These are phyloP conservation scores for Diplosphaera chodatii DNA, from an alignment of 139 green algal species.

Conservation along the genomic window DNA sequence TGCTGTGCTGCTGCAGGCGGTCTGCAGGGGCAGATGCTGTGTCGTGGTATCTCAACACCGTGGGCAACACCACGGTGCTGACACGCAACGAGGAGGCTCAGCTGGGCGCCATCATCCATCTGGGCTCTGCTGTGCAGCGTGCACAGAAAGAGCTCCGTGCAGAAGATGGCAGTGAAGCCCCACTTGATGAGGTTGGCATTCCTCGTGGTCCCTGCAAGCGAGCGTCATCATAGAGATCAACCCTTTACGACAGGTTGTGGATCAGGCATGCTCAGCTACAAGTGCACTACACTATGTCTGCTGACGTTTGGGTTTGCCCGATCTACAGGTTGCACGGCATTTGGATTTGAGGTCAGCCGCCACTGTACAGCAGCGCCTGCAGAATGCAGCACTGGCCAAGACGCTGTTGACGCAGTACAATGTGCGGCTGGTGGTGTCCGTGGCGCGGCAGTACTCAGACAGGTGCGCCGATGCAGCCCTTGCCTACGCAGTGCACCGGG, in stretches of 20 bases:
- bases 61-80: slow-evolving; percentile 13
- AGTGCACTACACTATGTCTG: background rate
- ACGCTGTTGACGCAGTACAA: slow-evolving; percentile 41
- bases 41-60: background rate
- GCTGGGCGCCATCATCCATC: slow-evolving; percentile 14
- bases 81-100: background rate
- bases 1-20: background rate
- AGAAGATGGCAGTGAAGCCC: slow-evolving; percentile 24
- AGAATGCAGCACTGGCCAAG: slow-evolving; percentile 36
- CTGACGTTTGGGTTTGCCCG: no score
- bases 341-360: slow-evolving; percentile 15
- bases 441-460: slow-evolving; percentile 22
- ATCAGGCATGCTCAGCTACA: no score
- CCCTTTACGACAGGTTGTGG: no score
- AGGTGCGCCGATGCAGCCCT: no score
- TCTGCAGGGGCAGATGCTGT: background rate
- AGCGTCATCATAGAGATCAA: no score
- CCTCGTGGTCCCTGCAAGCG: no score
- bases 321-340: slow-evolving; percentile 22
- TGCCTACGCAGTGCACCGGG: background rate
- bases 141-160: slow-evolving; percentile 1
- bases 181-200: slow-evolving; percentile 38
- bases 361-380: slow-evolving; percentile 25
- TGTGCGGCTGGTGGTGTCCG: slow-evolving; percentile 32
- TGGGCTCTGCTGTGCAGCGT: slow-evolving; percentile 22